Evolutionary conservation across 2,329 filamentous ascomycete genomes (phyloP), one percentile per base, ranked within the genome.

Genomic region (Diaporthe longicolla): DNA sequence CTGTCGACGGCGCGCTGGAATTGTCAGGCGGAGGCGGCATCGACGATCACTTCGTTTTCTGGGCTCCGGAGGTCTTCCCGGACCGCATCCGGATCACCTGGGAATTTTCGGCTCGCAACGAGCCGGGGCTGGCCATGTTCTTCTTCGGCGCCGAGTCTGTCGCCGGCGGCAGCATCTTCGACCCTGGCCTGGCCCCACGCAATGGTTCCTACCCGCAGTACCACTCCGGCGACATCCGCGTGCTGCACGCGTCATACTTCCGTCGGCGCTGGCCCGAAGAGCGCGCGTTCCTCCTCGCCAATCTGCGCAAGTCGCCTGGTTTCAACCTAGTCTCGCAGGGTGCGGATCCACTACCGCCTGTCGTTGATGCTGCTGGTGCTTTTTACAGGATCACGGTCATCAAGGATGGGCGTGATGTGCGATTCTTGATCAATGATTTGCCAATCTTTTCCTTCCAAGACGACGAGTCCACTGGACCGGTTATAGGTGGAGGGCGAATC

Each of bases 41-140:
- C 57, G 75, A 75, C 70, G 80, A 81, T 50, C 79, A 81, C 76
- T 82, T 82, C 66, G 79, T 81, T 45, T 81, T 79, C 70, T 82
- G 80, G 80, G 75, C 79, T 19, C 80, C 80, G 11, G 79, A 82
- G 71, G 74, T 80, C 17, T 81, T 82, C 70, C 79, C 79, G 13
- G 79, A 80, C 65, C 76, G 76, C 37, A 80, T 82, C 65, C 79
- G 80, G 61, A 77, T 82, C 48, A 80, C 77, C 6, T 82, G 80
- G 80, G 80, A 82, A 8, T 82, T 82, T 73, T 78, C 78, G 11
- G 79, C 80, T 3, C 75, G 77, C 54, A 74, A 77, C 48, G 80
- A 82, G 72, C 80, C 80, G 3, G 80, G 80, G 5, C 77, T 82
- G 10, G 80, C 80, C 54, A 81, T 82, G 79, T 79, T 82, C 76